Evolutionary conservation across 225 moss, liverwort and hornwort species (phyloP).

Genomic region (Takakia lepidozioides): DNA sequence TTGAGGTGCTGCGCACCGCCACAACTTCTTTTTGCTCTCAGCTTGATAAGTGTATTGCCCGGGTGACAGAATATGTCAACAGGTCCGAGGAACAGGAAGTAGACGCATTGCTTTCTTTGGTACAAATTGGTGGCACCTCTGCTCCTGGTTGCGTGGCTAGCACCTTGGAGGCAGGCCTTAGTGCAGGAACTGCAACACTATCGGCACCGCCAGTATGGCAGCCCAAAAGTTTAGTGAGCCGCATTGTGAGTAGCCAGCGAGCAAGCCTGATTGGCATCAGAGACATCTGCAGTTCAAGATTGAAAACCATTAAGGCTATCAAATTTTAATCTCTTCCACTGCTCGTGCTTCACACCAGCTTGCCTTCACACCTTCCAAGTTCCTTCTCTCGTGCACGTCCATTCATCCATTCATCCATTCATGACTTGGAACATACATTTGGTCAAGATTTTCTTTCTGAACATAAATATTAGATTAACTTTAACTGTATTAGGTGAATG

Average conservation of each 20-base stretch:
- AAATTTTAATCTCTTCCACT: slow-evolving; percentile 44
- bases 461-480: too few relatives aligned
- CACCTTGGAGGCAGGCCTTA: slow-evolving; percentile 19
- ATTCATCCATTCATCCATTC: too few relatives aligned
- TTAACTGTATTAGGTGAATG: too few relatives aligned
- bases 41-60: slow-evolving; percentile 35
- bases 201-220: slow-evolving; percentile 34
- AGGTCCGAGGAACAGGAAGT: slow-evolving; percentile 29
- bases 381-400: too few relatives aligned
- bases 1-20: slow-evolving; percentile 33
- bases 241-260: slow-evolving; percentile 55
- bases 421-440: too few relatives aligned
- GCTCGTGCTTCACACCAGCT: slow-evolving; percentile 1
- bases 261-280: slow-evolving; percentile 36
- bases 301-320: slow-evolving; percentile 47
- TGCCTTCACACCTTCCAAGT: too few relatives aligned
- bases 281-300: slow-evolving; percentile 49
- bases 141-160: slow-evolving; percentile 30
- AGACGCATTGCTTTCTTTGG: slow-evolving; percentile 12
- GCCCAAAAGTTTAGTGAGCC: slow-evolving; percentile 22
- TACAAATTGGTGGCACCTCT: slow-evolving; percentile 10
- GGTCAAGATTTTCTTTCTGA: too few relatives aligned
- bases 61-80: slow-evolving; percentile 25
- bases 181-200: slow-evolving; percentile 23
- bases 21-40: slow-evolving; percentile 27